Conservation (phyloP, 768 basidiomycete species). For the Leccinum ochraceum region DNA sequence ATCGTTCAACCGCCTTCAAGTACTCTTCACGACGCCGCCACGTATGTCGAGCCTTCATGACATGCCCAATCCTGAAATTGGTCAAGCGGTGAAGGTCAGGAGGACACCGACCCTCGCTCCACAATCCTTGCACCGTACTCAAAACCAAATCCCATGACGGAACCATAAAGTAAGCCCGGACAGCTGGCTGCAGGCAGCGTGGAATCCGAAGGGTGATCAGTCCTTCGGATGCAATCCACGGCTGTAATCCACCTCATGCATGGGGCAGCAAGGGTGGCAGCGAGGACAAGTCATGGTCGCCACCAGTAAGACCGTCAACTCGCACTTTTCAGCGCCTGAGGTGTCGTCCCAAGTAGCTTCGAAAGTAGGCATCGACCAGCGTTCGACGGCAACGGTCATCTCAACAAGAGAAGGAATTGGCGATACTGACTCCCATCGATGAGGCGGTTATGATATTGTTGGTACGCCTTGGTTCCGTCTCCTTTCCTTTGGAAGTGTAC, state of each 20-base stretch:
- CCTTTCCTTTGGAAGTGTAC: constrained; percentile 85
- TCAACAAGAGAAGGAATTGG: constrained; percentile 40
- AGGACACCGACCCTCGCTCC: constrained; percentile 30
- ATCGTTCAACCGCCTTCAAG: constrained; percentile 28
- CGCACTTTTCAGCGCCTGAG: constrained; percentile 31
- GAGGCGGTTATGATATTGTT: constrained; percentile 96
- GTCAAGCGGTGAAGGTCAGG: constrained; percentile 36
- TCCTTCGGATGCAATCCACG: constrained; percentile 25
- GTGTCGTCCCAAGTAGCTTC: constrained; percentile 27
- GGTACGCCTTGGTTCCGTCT: constrained; percentile 89
- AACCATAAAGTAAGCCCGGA: constrained; percentile 29
- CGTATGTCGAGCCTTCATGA: constrained; percentile 26
- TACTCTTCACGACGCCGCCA: constrained; percentile 24
- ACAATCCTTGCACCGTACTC: constrained; percentile 35
- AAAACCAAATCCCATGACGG: constrained; percentile 34
- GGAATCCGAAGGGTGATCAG: constrained; percentile 31
- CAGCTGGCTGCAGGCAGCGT: constrained; percentile 28
- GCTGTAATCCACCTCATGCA: constrained; percentile 28
- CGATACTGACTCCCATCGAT: constrained; percentile 99
- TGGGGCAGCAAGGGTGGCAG: constrained; percentile 17
- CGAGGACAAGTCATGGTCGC: constrained; percentile 34
- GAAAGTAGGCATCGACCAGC: constrained; percentile 25
- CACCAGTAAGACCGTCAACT: constrained; percentile 32
- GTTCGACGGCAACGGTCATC: constrained; percentile 23
- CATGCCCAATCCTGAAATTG: constrained; percentile 35